Percentiles rank a stretch among this genome's conserved stretches.
Conservation (phyloP, 805 yeast species). For the Lipomyces oligophaga region DNA sequence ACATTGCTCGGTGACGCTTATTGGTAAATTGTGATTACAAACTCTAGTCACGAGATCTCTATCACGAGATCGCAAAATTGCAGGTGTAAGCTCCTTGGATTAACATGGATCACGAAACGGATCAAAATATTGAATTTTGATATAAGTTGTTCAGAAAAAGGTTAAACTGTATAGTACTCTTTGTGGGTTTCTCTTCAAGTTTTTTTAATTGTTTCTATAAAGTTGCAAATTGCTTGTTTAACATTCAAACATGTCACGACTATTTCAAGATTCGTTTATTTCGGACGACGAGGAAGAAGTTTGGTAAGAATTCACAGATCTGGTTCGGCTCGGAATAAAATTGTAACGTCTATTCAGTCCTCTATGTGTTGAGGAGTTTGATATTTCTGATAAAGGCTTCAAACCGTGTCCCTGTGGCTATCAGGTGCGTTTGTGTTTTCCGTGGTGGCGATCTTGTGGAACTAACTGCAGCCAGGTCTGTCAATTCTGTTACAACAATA, state of each 20-base stretch:
- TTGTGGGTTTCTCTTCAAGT: too few relatives aligned
- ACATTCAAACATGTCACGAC: conserved; percentile 28
- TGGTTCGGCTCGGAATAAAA: neutral
- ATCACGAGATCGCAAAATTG: too few relatives aligned
- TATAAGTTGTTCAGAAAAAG: too few relatives aligned
- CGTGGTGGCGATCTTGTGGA: neutral
- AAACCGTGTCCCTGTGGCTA: conserved; percentile 99
- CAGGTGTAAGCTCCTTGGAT: too few relatives aligned
- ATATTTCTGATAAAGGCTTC: conserved; percentile 90
- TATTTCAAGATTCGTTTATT: conserved; percentile 35
- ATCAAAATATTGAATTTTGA: too few relatives aligned
- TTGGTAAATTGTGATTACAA: too few relatives aligned
- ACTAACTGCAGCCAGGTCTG: conserved; percentile 61
- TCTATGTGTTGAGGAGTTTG: conserved; percentile 96
- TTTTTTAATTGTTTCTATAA: neutral
- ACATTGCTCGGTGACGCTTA: too few relatives aligned
- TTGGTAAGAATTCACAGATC: conserved; percentile 45
- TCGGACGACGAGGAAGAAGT: conserved; percentile 79
- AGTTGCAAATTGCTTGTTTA: too few relatives aligned
- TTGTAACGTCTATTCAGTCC: conserved; percentile 51
- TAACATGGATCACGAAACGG: too few relatives aligned
- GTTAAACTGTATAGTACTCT: too few relatives aligned
- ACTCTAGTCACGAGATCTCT: too few relatives aligned
- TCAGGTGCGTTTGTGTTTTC: conserved; percentile 19
- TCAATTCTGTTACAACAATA: conserved; percentile 96